Evolutionary conservation across 2,329 filamentous ascomycete genomes (phyloP).

Genomic region (Knufia petricola): DNA sequence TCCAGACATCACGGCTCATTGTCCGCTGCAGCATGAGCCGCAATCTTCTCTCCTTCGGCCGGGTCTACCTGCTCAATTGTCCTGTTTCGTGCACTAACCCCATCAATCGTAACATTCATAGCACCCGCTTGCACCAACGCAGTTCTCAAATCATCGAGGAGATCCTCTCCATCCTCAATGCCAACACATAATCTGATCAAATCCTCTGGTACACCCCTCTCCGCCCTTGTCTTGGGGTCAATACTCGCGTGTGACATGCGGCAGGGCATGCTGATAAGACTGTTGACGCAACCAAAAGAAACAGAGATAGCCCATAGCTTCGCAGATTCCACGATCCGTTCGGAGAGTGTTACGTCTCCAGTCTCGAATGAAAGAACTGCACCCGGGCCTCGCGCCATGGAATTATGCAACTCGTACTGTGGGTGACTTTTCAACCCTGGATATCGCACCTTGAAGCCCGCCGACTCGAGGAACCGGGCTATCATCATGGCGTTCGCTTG

Average conservation of each 20-base stretch:
- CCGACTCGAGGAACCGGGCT: constrained; percentile 63
- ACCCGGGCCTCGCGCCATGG: constrained; percentile 85
- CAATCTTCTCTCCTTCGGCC: constrained; percentile 17
- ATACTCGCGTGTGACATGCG: constrained; percentile 99
- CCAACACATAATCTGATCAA: constrained; percentile 92
- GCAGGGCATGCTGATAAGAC: constrained; percentile 97
- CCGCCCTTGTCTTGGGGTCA: constrained; percentile 81
- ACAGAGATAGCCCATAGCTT: constrained; percentile 91
- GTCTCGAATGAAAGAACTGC: constrained; percentile 96
- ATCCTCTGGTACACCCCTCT: constrained; percentile 90
- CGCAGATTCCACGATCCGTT: constrained; percentile 88
- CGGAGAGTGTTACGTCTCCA: constrained; percentile 69
- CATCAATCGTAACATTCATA: constrained; percentile 74
- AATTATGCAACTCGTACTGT: constrained; percentile 93
- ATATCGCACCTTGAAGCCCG: constrained; percentile 91
- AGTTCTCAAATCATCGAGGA: constrained; percentile 84
- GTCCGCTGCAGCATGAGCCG: constrained; percentile 17
- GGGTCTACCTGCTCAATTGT: constrained; percentile 16
- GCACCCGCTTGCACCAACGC: constrained; percentile 92
- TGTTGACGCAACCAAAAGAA: constrained; percentile 97
- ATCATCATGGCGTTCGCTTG: constrained; percentile 85
- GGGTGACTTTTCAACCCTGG: constrained; percentile 90
- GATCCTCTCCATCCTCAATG: constrained; percentile 83
- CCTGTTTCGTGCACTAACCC: constrained; percentile 54
- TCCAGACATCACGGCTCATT: constrained; percentile 17